These are phyloP conservation scores for Eimeria sp. DNA, from an alignment of 169 alveolate species.

Conservation along the genomic window DNA sequence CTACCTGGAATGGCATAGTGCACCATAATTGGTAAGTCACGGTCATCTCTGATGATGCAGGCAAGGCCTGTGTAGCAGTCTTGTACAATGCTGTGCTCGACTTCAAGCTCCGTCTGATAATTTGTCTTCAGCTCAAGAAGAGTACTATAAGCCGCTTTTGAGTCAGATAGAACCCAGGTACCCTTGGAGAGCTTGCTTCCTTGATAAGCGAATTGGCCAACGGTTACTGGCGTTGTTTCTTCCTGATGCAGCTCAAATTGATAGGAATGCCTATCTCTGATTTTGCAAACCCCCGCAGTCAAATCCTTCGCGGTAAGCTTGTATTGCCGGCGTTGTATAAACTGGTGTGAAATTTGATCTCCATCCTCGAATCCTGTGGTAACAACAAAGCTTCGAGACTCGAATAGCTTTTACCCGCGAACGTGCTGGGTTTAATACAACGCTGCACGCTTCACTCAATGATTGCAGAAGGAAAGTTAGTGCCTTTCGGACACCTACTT, in stretches of 20 bases:
- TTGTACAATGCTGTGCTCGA: conserved; percentile 50
- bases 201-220: conserved; percentile 32
- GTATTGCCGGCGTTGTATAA: conserved; percentile 4
- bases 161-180: background rate
- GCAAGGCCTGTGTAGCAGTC: conserved; percentile 71
- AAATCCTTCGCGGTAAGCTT: background rate
- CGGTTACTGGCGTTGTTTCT: conserved; percentile 15
- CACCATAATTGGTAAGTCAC: conserved; percentile 40
- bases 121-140: conserved; percentile 15
- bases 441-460: background rate
- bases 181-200: conserved; percentile 32
- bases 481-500: conserved; percentile 5
- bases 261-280: conserved; percentile 2
- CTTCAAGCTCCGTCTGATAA: conserved; percentile 27
- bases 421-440: background rate
- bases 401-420: background rate
- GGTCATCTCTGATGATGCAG: conserved; percentile 55
- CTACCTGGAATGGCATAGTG: conserved; percentile 67
- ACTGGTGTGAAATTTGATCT: conserved; percentile 54
- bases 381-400: background rate
- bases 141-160: conserved; percentile 40
- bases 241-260: conserved; percentile 8
- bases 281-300: conserved; percentile 47
- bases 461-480: background rate
- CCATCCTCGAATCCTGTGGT: conserved; percentile 70